These are phyloP conservation scores for Diaporthe helianthi DNA, from an alignment of 2,329 filamentous ascomycete genomes.

Conservation along the genomic window DNA sequence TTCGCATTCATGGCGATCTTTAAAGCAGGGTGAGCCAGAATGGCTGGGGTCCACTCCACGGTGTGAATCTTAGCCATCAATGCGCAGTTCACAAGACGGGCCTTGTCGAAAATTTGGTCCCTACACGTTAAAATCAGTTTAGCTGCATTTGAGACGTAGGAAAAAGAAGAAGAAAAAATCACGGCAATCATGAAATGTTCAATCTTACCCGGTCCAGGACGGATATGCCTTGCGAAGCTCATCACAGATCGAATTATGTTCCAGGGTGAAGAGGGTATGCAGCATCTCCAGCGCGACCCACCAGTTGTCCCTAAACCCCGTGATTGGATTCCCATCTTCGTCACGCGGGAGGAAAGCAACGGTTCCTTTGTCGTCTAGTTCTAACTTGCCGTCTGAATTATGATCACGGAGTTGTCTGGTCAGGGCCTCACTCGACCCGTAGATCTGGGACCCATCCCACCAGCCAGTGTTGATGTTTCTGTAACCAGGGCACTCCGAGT, in stretches of 20 bases:
- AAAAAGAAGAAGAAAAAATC: rapidly evolving
- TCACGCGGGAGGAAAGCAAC: constrained; percentile 15
- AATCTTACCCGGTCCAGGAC: constrained; percentile 4
- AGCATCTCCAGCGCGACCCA: constrained; percentile 15
- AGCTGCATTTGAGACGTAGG: no score
- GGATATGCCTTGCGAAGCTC: not conserved
- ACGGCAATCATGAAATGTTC: not conserved
- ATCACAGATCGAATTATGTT: constrained; percentile 6
- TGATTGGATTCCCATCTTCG: not conserved
- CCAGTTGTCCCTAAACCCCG: constrained; percentile 1
- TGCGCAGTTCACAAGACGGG: not conserved
- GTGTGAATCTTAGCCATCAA: constrained; percentile 59
- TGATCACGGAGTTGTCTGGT: constrained; percentile 11
- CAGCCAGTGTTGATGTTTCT: constrained; percentile 5
- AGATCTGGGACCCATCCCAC: constrained; percentile 14
- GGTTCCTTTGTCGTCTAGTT: not conserved
- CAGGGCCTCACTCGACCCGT: not conserved
- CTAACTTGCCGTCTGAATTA: not conserved
- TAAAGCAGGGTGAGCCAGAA: constrained; percentile 52
- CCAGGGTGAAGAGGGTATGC: constrained; percentile 10
- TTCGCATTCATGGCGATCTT: constrained; percentile 53
- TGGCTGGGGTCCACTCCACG: constrained; percentile 56
- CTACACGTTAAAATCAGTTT: not conserved
- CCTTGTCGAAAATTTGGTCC: constrained; percentile 12
- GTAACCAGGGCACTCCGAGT: not conserved